These are phyloP conservation scores for Cylindrotheca fusiformis DNA, from an alignment of 108 stramenopile genomes.

Conservation along the genomic window DNA sequence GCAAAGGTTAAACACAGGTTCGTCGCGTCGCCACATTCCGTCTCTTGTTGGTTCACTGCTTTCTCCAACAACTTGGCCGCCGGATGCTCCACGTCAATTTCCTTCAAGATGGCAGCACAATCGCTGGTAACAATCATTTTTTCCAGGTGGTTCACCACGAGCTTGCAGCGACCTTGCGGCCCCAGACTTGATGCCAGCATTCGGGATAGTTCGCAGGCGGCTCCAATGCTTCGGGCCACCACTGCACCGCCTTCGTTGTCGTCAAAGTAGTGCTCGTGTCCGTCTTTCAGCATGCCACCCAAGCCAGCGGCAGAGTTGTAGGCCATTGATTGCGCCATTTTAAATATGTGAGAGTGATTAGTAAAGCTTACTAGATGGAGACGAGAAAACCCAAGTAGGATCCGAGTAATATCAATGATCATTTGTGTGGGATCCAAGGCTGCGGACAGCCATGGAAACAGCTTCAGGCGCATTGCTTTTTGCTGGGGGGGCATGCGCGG, in stretches of 20 bases:
- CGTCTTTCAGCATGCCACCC: conserved; percentile 86
- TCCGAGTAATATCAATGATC: too few species aligned
- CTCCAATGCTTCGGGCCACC: conserved; percentile 90
- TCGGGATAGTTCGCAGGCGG: conserved; percentile 89
- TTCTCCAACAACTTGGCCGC: conserved; percentile 95
- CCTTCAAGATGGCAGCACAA: conserved; percentile 93
- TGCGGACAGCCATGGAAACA: too few species aligned
- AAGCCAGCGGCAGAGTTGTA: conserved; percentile 86
- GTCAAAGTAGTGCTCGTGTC: conserved; percentile 65
- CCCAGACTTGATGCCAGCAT: conserved; percentile 95
- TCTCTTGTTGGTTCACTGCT: conserved; percentile 93
- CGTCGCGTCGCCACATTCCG: conserved; percentile 95
- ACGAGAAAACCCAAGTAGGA: too few species aligned
- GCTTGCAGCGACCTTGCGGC: conserved; percentile 97
- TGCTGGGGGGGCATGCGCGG: too few species aligned
- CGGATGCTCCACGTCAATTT: conserved; percentile 97
- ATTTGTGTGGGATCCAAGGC: too few species aligned
- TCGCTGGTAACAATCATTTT: conserved; percentile 98
- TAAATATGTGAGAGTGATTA: too few species aligned
- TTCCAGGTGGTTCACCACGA: conserved; percentile 98
- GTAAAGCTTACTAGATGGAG: too few species aligned
- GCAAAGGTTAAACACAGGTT: conserved; percentile 93
- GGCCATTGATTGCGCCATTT: conserved; percentile 55
- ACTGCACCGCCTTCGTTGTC: conserved; percentile 50
- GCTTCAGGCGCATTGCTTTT: too few species aligned